Conservation (phyloP, 768 basidiomycete genomes). For the Leccinum barrowsii region DNA sequence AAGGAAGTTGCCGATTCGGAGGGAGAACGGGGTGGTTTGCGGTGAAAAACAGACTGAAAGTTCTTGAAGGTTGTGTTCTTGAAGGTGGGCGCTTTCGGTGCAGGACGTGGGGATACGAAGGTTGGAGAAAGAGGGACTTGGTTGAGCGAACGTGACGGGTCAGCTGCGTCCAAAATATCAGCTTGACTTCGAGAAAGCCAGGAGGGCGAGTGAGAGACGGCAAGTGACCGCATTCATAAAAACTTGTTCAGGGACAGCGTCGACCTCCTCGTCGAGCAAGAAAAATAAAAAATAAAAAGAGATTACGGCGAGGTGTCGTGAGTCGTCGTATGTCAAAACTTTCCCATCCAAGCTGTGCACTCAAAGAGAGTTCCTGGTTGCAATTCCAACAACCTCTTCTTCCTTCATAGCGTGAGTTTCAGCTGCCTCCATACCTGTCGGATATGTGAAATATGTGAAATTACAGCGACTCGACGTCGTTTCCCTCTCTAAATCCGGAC, state of each 20-base stretch:
- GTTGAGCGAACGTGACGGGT: slow-evolving; percentile 8
- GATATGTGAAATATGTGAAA: too few species aligned
- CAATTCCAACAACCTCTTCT: neutral
- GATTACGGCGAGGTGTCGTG: slow-evolving; percentile 4
- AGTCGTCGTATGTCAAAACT: slow-evolving; percentile 3
- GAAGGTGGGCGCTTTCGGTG: slow-evolving; percentile 27
- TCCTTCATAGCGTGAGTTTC: neutral
- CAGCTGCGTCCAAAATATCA: slow-evolving; percentile 32
- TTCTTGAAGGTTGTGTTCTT: slow-evolving; percentile 35
- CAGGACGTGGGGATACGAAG: slow-evolving; percentile 36
- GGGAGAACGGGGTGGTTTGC: slow-evolving; percentile 39
- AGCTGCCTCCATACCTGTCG: neutral
- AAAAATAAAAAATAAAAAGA: neutral
- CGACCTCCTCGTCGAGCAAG: neutral
- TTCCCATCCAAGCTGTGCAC: neutral
- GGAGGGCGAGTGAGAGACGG: slow-evolving; percentile 22
- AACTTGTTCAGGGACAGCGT: neutral
- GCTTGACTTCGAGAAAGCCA: slow-evolving; percentile 40
- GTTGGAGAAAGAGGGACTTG: slow-evolving; percentile 43
- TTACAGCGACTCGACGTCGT: too few species aligned
- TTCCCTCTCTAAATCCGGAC: too few species aligned
- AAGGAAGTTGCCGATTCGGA: slow-evolving; percentile 53
- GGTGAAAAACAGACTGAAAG: slow-evolving; percentile 53
- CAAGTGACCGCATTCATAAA: slow-evolving; percentile 34
- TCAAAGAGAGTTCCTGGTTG: neutral